Percentiles rank a stretch among this genome's conserved stretches.
phyloP scores from a whole-genome alignment of 768 basidiomycete genomes.

The Serendipita sp. region DNA sequence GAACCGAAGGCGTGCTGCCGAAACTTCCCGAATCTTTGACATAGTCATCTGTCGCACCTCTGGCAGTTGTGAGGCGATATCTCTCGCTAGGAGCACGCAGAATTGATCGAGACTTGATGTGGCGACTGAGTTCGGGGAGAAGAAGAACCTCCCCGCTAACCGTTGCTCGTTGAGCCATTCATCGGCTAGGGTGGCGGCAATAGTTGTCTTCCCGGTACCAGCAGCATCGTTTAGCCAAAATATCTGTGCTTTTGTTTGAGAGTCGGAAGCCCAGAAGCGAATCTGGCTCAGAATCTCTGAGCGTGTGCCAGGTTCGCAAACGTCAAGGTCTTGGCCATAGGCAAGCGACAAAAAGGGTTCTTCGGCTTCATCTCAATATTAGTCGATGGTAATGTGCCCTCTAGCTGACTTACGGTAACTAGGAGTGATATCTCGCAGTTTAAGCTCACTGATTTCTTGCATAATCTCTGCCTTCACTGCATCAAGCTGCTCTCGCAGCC shows the following conservation, averaged over 20 bases:
- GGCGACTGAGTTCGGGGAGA: background rate
- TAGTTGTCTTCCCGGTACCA: background rate
- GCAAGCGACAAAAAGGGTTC: background rate
- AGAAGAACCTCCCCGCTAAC: background rate
- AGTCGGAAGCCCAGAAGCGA: background rate
- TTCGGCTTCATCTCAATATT: too few relatives aligned
- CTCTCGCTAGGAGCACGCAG: background rate
- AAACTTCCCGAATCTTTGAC: background rate
- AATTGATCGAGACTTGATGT: background rate
- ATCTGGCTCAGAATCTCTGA: background rate
- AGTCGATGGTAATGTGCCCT: too few relatives aligned
- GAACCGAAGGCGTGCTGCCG: background rate
- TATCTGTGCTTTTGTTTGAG: background rate
- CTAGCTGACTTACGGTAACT: too few relatives aligned
- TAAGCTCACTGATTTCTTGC: too few relatives aligned
- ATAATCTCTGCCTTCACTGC: too few relatives aligned
- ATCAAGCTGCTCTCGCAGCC: too few relatives aligned
- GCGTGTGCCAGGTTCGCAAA: background rate
- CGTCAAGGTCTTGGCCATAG: background rate
- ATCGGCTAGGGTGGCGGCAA: background rate
- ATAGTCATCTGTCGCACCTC: background rate
- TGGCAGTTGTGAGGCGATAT: background rate
- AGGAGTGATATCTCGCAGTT: too few relatives aligned
- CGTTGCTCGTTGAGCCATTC: background rate
- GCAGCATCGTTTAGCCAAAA: constrained; percentile 2